Evolutionary conservation across 371 early-diverging fungal species (phyloP), one percentile per base, ranked within the genome.

Genomic region (Mycotypha africana): DNA sequence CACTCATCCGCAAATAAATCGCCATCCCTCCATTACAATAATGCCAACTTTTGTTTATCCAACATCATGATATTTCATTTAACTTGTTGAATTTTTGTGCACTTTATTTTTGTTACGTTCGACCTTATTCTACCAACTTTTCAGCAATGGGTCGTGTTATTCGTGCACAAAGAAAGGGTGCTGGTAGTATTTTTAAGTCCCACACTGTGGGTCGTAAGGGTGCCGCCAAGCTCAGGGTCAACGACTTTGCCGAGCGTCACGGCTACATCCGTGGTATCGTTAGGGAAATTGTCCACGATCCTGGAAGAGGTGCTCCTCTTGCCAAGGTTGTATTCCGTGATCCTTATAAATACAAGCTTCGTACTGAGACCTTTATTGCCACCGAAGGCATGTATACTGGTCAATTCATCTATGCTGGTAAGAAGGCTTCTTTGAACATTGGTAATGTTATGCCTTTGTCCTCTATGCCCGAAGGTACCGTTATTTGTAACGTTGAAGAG

Each of bases 381-480:
- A 89, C 97, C 46, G 99, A 99, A 82, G 99, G 99, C 62, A 87
- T 96, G 80, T 92, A 95, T 89, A 95, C 98, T 47, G 99, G 99
- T 47, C 96, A 98, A 81, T 97, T 95, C 69, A 80, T 99, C 58
- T 91, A 92, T 82, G 90, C 93, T 78, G 99, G 99, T 67, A 95
- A 95, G 87, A 95, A 97, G 82, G 97, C 95, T 61, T 67, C 92
- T 53, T 79, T 99, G 58, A 82, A 79, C 65, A 82, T 97, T 59
- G 99, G 99, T 53, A 99, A 99, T 85, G 85, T 91, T 51, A 82
- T 97, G 55, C 95, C 97, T 53, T 71, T 99, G 56, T 79, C 84
- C 47, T 78, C 92, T 64, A 91, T 99, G 85, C 99, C 99, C 65
- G 99, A 98, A 81, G 99, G 99, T 91, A 91, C 97, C 70, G 83